phyloP scores from a whole-genome alignment of 164 flowering plant species.

The Piper betle region DNA sequence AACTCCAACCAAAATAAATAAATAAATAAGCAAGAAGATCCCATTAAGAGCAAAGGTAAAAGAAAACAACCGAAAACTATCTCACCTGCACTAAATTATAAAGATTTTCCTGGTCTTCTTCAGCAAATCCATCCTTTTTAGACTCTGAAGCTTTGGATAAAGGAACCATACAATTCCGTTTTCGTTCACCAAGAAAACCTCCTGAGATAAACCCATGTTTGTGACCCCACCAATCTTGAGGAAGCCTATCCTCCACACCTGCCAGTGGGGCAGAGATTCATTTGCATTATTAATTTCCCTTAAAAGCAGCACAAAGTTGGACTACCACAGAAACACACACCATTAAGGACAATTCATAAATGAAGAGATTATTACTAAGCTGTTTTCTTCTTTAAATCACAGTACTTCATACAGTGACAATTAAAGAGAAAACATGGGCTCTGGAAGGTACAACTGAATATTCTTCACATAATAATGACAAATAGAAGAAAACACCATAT shows the following conservation, averaged over 20 bases:
- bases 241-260: constrained; percentile 8
- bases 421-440: not conserved
- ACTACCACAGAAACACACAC: too few relatives aligned
- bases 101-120: constrained; percentile 95
- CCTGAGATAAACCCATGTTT: constrained; percentile 79
- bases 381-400: too few relatives aligned
- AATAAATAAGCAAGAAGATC: too few relatives aligned
- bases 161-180: constrained; percentile 22
- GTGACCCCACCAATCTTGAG: constrained; percentile 84
- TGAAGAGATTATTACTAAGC: too few relatives aligned
- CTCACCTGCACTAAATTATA: constrained; percentile 88
- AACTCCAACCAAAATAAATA: too few relatives aligned
- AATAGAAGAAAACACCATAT: not conserved
- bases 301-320: too few relatives aligned
- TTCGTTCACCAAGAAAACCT: constrained; percentile 74
- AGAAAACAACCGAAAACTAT: not conserved
- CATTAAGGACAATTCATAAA: too few relatives aligned
- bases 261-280: too few relatives aligned
- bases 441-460: too few relatives aligned
- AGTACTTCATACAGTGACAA: too few relatives aligned
- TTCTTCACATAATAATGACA: not conserved
- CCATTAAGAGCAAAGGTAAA: too few relatives aligned
- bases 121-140: constrained; percentile 49
- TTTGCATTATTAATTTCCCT: too few relatives aligned
- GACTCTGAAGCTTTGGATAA: constrained; percentile 7